A percentile compares a stretch with the other conserved stretches of the same genome.
These are phyloP conservation scores for Karstenula rhodostoma DNA, from an alignment of 2,329 filamentous ascomycete species.

Conservation along the genomic window DNA sequence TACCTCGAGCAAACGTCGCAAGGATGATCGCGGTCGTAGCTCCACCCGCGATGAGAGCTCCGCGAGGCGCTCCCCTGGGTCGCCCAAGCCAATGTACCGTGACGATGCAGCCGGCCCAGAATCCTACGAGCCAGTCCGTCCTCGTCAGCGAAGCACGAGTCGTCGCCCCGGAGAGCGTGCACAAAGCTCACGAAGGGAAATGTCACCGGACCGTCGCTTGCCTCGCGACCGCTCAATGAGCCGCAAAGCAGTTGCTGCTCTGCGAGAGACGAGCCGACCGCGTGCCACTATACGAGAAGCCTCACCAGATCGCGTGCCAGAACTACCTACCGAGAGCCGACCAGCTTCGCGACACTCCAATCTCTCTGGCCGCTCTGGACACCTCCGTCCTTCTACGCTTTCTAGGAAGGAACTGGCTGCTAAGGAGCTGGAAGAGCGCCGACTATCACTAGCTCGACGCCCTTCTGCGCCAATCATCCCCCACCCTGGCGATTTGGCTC, in stretches of 20 bases:
- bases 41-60: slow-evolving; percentile 57
- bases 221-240: slow-evolving; percentile 49
- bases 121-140: slow-evolving; percentile 67
- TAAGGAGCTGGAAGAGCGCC: slow-evolving; percentile 85
- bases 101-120: slow-evolving; percentile 64
- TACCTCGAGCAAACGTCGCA: slow-evolving; percentile 45
- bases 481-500: slow-evolving; percentile 67
- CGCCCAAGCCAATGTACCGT: slow-evolving; percentile 77
- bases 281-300: slow-evolving; percentile 43
- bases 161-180: slow-evolving; percentile 56
- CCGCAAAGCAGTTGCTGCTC: slow-evolving; percentile 37
- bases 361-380: slow-evolving; percentile 41
- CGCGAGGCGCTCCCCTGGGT: slow-evolving; percentile 76
- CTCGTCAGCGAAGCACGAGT: slow-evolving; percentile 61
- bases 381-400: slow-evolving; percentile 37
- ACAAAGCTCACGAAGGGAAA: slow-evolving; percentile 53
- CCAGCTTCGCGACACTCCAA: slow-evolving; percentile 37
- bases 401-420: slow-evolving; percentile 62
- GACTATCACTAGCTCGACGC: slow-evolving; percentile 77
- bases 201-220: slow-evolving; percentile 54
- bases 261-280: slow-evolving; percentile 44
- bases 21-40: slow-evolving; percentile 46
- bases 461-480: slow-evolving; percentile 83
- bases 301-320: slow-evolving; percentile 42
- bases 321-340: slow-evolving; percentile 23